Evolutionary conservation across 2,329 filamentous ascomycete species (phyloP).

Genomic region (Calonectria pauciramosa): DNA sequence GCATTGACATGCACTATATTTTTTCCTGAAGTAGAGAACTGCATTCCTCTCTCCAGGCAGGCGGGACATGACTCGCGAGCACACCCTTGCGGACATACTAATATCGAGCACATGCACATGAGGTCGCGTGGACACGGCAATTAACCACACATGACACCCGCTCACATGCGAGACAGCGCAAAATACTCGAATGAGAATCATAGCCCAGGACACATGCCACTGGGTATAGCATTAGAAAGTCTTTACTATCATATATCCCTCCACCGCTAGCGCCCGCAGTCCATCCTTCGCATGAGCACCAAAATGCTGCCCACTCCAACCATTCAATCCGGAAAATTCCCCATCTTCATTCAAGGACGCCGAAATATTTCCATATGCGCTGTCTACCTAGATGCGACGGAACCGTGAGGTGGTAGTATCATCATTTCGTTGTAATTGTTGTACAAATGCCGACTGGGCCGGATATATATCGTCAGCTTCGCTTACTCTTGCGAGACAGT

Average conservation of each 20-base stretch:
- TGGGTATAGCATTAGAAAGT: slow-evolving; percentile 44
- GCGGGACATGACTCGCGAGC: background rate
- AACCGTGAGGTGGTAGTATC: slow-evolving; percentile 45
- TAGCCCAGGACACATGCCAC: slow-evolving; percentile 39
- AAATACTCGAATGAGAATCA: slow-evolving; percentile 36
- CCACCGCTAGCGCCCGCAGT: slow-evolving; percentile 22
- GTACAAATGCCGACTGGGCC: slow-evolving; percentile 46
- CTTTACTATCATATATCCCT: slow-evolving; percentile 42
- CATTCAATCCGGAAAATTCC: slow-evolving; percentile 21
- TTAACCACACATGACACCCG: background rate
- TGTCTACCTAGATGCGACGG: slow-evolving; percentile 46
- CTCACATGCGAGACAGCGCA: background rate
- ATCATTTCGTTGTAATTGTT: slow-evolving; percentile 49
- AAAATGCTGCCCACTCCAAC: slow-evolving; percentile 17
- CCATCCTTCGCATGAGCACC: slow-evolving; percentile 24
- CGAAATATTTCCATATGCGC: slow-evolving; percentile 39
- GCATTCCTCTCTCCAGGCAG: background rate
- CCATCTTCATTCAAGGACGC: slow-evolving; percentile 36
- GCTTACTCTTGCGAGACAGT: slow-evolving; percentile 53
- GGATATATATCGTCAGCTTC: slow-evolving; percentile 30
- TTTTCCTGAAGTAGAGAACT: background rate
- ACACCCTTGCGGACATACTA: background rate
- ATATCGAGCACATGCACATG: background rate
- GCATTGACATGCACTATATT: background rate
- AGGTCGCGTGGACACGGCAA: background rate